Percentiles rank a stretch among this genome's conserved stretches.
Evolutionary conservation across 2,329 filamentous ascomycete species (phyloP).

Genomic region (Trichoderma polysporum): DNA sequence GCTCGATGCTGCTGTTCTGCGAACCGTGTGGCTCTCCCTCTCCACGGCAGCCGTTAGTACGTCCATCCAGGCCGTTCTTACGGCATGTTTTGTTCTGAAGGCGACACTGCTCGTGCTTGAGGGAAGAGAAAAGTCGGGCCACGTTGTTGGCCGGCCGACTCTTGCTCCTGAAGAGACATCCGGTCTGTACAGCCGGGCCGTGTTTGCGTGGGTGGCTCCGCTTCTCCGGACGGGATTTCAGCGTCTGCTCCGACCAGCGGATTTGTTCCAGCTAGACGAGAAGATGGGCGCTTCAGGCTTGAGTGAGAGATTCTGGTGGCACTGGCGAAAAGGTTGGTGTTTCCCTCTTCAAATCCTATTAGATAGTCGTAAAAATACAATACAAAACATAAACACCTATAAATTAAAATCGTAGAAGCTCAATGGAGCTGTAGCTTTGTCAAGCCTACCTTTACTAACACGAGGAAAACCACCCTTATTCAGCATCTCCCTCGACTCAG

Average conservation of each 20-base stretch:
- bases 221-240: constrained; percentile 39
- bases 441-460: constrained; percentile 10
- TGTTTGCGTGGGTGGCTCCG: constrained; percentile 42
- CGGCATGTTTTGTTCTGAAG: constrained; percentile 35
- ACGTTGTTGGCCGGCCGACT: constrained; percentile 31
- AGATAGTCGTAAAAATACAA: constrained; percentile 16
- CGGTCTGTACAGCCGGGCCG: constrained; percentile 39
- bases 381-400: neutral
- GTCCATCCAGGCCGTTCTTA: constrained; percentile 36
- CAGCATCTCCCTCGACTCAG: constrained; percentile 7
- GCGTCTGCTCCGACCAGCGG: constrained; percentile 35
- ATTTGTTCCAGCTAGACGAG: constrained; percentile 38
- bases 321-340: constrained; percentile 32
- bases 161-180: constrained; percentile 40
- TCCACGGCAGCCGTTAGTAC: constrained; percentile 15
- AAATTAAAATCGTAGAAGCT: neutral
- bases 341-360: neutral
- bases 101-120: constrained; percentile 39
- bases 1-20: constrained; percentile 29
- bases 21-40: constrained; percentile 35
- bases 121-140: constrained; percentile 38
- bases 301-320: constrained; percentile 32
- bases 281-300: constrained; percentile 34
- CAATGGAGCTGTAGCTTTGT: neutral
- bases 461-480: neutral